Conservation (phyloP, 148 eudicot species). For the Amaranthus hypochondriacus region DNA sequence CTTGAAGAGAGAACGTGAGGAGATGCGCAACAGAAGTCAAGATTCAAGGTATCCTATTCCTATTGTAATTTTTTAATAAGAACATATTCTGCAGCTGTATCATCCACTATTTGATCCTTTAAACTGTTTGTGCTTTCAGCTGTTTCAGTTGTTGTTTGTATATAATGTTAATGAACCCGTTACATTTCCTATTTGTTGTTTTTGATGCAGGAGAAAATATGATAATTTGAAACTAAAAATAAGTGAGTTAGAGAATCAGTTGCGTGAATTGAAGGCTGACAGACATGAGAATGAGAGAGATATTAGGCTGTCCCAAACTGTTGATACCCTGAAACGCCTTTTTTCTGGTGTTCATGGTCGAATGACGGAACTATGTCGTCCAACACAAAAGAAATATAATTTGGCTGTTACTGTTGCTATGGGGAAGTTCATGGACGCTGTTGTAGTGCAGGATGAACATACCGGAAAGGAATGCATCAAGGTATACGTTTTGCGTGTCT, state of each 20-base stretch:
- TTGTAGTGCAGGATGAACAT: constrained; percentile 88
- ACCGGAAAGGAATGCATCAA: constrained; percentile 98
- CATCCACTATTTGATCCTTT: constrained; percentile 1
- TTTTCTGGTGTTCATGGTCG: constrained; percentile 97
- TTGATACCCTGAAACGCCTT: constrained; percentile 81
- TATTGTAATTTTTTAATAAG: constrained; percentile 5
- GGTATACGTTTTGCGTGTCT: constrained; percentile 35
- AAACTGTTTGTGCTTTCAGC: constrained; percentile 1
- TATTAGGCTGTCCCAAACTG: constrained; percentile 79
- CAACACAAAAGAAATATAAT: constrained; percentile 89
- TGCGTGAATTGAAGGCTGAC: constrained; percentile 92
- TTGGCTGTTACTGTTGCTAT: constrained; percentile 99
- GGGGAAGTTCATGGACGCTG: constrained; percentile 99
- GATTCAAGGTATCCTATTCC: constrained; percentile 48
- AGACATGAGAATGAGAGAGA: constrained; percentile 96
- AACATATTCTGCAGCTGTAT: constrained; percentile 11
- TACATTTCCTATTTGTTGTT: constrained; percentile 4
- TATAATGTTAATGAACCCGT: background rate
- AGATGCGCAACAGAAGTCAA: constrained; percentile 59
- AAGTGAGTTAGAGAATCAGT: constrained; percentile 61
- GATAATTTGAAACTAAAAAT: constrained; percentile 59
- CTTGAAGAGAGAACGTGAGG: constrained; percentile 66
- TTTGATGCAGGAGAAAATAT: constrained; percentile 51
- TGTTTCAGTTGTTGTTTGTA: background rate
- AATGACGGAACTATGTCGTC: constrained; percentile 95